A percentile compares a stretch with the other conserved stretches of the same genome.
phyloP scores from a whole-genome alignment of 2,329 filamentous ascomycete genomes.

The Stachybotrys chlorohalonatus region DNA sequence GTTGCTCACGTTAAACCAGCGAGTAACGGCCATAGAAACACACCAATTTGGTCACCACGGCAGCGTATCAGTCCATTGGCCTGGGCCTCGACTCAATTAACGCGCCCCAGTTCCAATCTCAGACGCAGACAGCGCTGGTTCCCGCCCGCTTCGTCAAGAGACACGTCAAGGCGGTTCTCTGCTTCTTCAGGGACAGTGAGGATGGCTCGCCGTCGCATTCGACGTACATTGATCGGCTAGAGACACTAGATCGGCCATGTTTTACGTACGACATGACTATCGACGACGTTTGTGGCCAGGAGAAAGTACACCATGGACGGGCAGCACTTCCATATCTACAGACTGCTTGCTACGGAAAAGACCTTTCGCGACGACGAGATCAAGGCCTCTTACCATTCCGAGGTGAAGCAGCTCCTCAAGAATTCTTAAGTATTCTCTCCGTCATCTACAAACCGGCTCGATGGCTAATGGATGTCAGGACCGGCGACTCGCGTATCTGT shows the following conservation, averaged over 20 bases:
- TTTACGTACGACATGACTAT: slow-evolving; percentile 20
- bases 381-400: slow-evolving; percentile 59
- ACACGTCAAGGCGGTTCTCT: slow-evolving; percentile 24
- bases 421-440: slow-evolving; percentile 33
- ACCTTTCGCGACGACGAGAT: slow-evolving; percentile 49
- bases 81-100: slow-evolving; percentile 3
- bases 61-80: slow-evolving; percentile 7
- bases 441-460: slow-evolving; percentile 1
- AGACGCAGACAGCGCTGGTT: slow-evolving; percentile 1
- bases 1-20: too few species aligned
- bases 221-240: slow-evolving; percentile 21
- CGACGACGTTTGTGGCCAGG: slow-evolving; percentile 23
- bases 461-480: slow-evolving; percentile 24
- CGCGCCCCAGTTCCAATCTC: slow-evolving; percentile 2
- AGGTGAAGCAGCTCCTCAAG: slow-evolving; percentile 59
- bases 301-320: slow-evolving; percentile 27
- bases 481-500: slow-evolving; percentile 44
- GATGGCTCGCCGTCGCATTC: slow-evolving; percentile 28
- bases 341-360: slow-evolving; percentile 21
- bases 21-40: neutral
- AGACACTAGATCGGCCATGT: slow-evolving; percentile 21
- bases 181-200: slow-evolving; percentile 30
- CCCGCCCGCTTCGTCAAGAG: slow-evolving; percentile 5
- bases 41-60: slow-evolving; percentile 13
- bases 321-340: slow-evolving; percentile 26